Conservation (phyloP, 2,329 filamentous ascomycete species). For the Penicillium sp. region DNA sequence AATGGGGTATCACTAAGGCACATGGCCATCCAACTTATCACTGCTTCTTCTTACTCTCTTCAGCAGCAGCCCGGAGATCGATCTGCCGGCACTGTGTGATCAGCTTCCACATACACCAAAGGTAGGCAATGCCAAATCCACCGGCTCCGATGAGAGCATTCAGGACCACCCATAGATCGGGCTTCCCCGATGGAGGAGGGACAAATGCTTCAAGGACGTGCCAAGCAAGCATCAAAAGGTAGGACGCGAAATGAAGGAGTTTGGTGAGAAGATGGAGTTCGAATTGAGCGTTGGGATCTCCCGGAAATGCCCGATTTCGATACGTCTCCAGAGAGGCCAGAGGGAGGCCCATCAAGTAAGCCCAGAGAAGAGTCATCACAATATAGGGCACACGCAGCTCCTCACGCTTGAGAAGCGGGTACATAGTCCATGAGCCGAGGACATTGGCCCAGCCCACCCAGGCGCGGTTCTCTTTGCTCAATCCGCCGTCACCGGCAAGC, state of each 20-base stretch:
- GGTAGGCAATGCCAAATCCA: slow-evolving; percentile 81
- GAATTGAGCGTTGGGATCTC: slow-evolving; percentile 39
- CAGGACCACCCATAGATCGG: slow-evolving; percentile 89
- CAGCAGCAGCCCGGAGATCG: slow-evolving; percentile 22
- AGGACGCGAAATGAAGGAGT: slow-evolving; percentile 72
- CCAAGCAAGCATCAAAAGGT: slow-evolving; percentile 74
- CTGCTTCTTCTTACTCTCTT: slow-evolving; percentile 37
- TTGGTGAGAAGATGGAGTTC: slow-evolving; percentile 59
- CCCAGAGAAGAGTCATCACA: slow-evolving; percentile 82
- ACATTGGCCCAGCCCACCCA: slow-evolving; percentile 98
- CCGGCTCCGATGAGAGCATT: slow-evolving; percentile 84
- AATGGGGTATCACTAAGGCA: slow-evolving; percentile 31
- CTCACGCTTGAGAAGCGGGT: slow-evolving; percentile 81
- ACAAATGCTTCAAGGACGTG: slow-evolving; percentile 71
- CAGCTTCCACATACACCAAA: slow-evolving; percentile 79
- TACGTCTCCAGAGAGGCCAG: slow-evolving; percentile 71
- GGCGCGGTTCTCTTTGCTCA: slow-evolving; percentile 71
- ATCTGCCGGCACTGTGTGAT: slow-evolving; percentile 33
- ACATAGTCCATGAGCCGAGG: slow-evolving; percentile 88
- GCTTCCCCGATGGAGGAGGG: slow-evolving; percentile 68
- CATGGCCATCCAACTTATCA: slow-evolving; percentile 18
- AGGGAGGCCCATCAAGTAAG: slow-evolving; percentile 83
- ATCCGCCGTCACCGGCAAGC: slow-evolving; percentile 71
- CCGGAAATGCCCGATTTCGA: slow-evolving; percentile 46
- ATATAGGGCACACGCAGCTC: slow-evolving; percentile 80